phyloP scores from a whole-genome alignment of 129 eudicot species.

The Daucus carota region DH1_v3.0 NC_030387.2:2016001-2016500 shows the following conservation, averaged over 20 bases:
- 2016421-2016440: neutral
- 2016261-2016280: slow-evolving; percentile 4
- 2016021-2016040: no score
- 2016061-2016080: neutral
- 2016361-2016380: neutral
- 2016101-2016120: neutral
- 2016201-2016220: slow-evolving; percentile 65
- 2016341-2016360: neutral
- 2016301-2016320: neutral
- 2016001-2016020: no score
- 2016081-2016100: neutral
- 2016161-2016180: slow-evolving; percentile 79
- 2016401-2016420: neutral
- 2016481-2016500: neutral
- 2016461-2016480: neutral
- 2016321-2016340: neutral
- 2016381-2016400: neutral
- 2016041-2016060: neutral
- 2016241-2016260: neutral
- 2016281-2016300: neutral
- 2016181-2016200: slow-evolving; percentile 58
- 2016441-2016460: neutral
- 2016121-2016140: slow-evolving; percentile 4
- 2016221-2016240: slow-evolving; percentile 45
- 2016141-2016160: slow-evolving; percentile 23